Evolutionary conservation across 768 basidiomycete species (phyloP).

Genomic region (Boletus tylopilopsis): DNA sequence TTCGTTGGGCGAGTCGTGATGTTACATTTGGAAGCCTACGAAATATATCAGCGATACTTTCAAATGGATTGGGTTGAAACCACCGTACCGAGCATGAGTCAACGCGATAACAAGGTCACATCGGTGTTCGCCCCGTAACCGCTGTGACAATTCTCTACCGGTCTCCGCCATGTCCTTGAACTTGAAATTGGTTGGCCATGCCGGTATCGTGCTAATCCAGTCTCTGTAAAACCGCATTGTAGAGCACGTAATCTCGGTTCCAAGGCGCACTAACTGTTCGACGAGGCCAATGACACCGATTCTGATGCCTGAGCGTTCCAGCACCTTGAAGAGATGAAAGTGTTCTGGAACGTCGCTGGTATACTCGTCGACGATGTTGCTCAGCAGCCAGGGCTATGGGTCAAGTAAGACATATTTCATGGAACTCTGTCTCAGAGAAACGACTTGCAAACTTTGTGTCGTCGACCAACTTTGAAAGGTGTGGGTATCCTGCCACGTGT

Average conservation of each 20-base stretch:
- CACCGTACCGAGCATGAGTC: conserved; percentile 69
- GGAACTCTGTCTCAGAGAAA: neutral
- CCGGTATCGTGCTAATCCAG: conserved; percentile 84
- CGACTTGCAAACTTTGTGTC: conserved; percentile 70
- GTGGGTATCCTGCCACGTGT: conserved; percentile 50
- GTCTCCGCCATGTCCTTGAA: conserved; percentile 74
- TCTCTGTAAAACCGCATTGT: conserved; percentile 45
- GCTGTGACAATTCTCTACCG: conserved; percentile 66
- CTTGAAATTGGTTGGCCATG: conserved; percentile 80
- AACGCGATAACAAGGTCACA: conserved; percentile 85
- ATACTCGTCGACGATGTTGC: conserved; percentile 74
- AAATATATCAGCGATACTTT: conserved; percentile 2
- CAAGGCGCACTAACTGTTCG: conserved; percentile 55
- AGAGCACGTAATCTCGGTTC: neutral
- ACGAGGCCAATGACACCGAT: conserved; percentile 86
- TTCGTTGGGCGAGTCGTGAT: neutral
- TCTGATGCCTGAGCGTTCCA: conserved; percentile 66
- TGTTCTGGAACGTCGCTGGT: conserved; percentile 61
- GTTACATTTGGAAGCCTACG: conserved; percentile 31
- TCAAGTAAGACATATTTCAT: neutral
- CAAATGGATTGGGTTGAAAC: neutral
- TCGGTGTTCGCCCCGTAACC: conserved; percentile 63
- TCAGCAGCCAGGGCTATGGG: conserved; percentile 80
- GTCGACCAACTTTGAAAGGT: conserved; percentile 61
- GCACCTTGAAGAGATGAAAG: conserved; percentile 57